A percentile compares a stretch with the other conserved stretches of the same genome.
Conservation (phyloP, 768 basidiomycete genomes). For the Naganishia vishniacii region DNA sequence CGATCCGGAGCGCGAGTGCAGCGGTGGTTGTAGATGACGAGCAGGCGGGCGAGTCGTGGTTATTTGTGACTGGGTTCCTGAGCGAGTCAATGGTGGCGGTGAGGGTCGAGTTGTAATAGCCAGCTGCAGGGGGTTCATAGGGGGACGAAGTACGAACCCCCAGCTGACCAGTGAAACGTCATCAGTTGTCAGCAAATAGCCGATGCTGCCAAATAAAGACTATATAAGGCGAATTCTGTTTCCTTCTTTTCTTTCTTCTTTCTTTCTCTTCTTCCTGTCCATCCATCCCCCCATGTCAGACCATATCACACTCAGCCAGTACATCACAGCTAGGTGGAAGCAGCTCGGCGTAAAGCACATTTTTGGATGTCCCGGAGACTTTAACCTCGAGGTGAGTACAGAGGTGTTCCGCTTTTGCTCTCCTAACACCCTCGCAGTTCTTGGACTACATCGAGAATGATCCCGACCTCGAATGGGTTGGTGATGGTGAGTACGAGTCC, state of each 20-base stretch:
- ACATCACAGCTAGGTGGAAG: slow-evolving; percentile 47
- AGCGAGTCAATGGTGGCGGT: slow-evolving; percentile 16
- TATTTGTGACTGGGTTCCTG: slow-evolving; percentile 29
- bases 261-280: background rate
- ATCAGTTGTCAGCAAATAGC: no score
- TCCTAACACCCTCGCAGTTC: slow-evolving; percentile 1
- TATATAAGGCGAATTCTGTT: background rate
- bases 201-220: no score
- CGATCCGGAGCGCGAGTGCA: slow-evolving; percentile 25
- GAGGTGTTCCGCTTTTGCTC: background rate
- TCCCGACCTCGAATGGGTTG: slow-evolving; percentile 73
- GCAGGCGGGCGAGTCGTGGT: slow-evolving; percentile 21
- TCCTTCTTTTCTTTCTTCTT: background rate
- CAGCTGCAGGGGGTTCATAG: no score
- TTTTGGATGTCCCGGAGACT: slow-evolving; percentile 84
- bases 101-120: slow-evolving; percentile 26
- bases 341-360: slow-evolving; percentile 56
- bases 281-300: slow-evolving; percentile 24
- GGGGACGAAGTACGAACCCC: no score
- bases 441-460: slow-evolving; percentile 77
- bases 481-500: slow-evolving; percentile 52
- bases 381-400: slow-evolving; percentile 55
- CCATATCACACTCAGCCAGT: slow-evolving; percentile 43
- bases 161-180: no score
- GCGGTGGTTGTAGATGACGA: slow-evolving; percentile 28